These are phyloP conservation scores for Populus deltoides DNA, from an alignment of 345 rosid species.

Conservation along the genomic window DNA sequence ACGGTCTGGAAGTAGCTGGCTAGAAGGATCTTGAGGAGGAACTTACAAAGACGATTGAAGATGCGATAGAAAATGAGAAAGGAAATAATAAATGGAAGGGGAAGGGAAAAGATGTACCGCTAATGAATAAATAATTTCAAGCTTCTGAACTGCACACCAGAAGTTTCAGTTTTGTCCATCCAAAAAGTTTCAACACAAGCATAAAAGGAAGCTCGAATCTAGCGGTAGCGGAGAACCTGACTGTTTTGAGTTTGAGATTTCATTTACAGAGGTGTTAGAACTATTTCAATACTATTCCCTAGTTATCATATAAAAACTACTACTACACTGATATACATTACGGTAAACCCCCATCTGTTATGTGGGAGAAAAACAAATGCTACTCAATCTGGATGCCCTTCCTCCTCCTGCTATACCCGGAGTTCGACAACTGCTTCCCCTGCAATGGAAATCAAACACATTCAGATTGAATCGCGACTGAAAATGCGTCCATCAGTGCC, in stretches of 20 bases:
- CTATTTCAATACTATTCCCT: slow-evolving; percentile 8
- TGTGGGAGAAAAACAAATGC: slow-evolving; percentile 15
- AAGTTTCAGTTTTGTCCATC: not conserved
- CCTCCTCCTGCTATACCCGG: slow-evolving; percentile 32
- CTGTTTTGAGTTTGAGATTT: slow-evolving; percentile 14
- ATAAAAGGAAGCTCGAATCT: slow-evolving; percentile 4
- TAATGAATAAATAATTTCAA: not conserved
- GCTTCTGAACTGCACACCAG: not conserved
- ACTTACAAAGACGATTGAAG: not conserved
- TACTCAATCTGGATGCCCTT: slow-evolving; percentile 13
- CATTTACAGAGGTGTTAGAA: slow-evolving; percentile 28
- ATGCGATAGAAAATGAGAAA: not conserved
- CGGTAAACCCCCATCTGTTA: slow-evolving; percentile 16
- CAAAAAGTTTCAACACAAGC: not conserved
- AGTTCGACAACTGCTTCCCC: slow-evolving; percentile 50
- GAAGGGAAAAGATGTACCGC: not conserved
- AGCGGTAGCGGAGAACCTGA: not conserved
- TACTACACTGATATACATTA: slow-evolving; percentile 15
- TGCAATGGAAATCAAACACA: slow-evolving; percentile 16
- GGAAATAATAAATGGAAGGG: not conserved
- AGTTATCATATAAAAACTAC: not conserved
- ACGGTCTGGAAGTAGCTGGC: not conserved
- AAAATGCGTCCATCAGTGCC: not conserved
- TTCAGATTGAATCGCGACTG: slow-evolving; percentile 1
- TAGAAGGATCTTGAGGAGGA: not conserved